phyloP scores from a whole-genome alignment of 345 rosid genomes.

The Aurinia saxatilis region DNA sequence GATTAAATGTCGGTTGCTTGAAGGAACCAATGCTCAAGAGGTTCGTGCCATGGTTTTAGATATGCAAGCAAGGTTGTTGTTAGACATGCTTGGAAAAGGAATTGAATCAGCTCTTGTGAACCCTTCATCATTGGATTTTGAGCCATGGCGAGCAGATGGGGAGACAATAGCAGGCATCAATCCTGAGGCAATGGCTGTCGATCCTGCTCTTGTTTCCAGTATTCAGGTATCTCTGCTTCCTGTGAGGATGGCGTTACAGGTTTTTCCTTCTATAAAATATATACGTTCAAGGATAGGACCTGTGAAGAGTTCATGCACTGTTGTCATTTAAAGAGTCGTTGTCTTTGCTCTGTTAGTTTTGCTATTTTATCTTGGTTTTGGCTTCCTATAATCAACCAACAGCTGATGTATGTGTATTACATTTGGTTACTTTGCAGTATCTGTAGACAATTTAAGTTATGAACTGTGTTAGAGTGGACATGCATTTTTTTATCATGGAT shows the following conservation, averaged over 20 bases:
- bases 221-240: slow-evolving; percentile 54
- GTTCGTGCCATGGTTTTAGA: slow-evolving; percentile 99
- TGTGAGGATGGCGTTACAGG: not conserved
- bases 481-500: not conserved
- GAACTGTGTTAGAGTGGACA: not conserved
- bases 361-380: not conserved
- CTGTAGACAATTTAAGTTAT: not conserved
- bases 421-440: not conserved
- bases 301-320: not conserved
- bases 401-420: not conserved
- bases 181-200: slow-evolving; percentile 95
- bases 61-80: slow-evolving; percentile 95
- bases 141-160: slow-evolving; percentile 82
- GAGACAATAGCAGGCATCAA: slow-evolving; percentile 67
- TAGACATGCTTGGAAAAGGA: slow-evolving; percentile 99
- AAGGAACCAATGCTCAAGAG: slow-evolving; percentile 99
- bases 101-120: slow-evolving; percentile 93
- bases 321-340: not conserved
- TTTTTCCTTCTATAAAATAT: not conserved
- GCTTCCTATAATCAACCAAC: not conserved
- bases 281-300: not conserved
- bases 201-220: slow-evolving; percentile 72
- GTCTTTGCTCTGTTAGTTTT: slow-evolving; percentile 10
- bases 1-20: slow-evolving; percentile 91
- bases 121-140: slow-evolving; percentile 80